Evolutionary conservation across 176 grass and related monocot genomes (phyloP), one percentile per base, ranked within the genome.

Genomic region (Aegilops umbellulata): DNA sequence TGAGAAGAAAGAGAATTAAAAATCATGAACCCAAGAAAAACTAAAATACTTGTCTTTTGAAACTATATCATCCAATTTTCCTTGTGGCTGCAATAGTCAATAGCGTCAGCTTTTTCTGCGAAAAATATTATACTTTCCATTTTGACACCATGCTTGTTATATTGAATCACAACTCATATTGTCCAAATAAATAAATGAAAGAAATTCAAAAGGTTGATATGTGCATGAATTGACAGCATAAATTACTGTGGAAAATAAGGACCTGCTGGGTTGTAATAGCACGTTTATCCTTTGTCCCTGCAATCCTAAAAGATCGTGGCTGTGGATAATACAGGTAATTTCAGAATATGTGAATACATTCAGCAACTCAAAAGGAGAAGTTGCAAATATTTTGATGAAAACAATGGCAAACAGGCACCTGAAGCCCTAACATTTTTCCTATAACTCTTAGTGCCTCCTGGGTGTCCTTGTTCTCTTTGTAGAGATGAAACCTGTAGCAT

Each of bases 271-370:
- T 98, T 82, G 95, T 90, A 80, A 98, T 79, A 60, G 95, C 86
- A 49, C 93, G 90, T 73, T 98, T 98, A 94, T 98, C 95, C 76
- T 98, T 98, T 82, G 95, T 98, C 70, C 93, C 95, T 23, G 93
- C 90, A 91, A 98, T 94, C 25, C 93, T 91, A 94, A 98, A 98
- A 25, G 91, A 90, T 6, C 89, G 86, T 82, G 89, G 86, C 93
- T 98, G 88, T 86, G 66, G 80, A 91, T 83, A 87, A 41, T 24
- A 84, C 83, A 31, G 79, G 80, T 69, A 88, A 76, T 85, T 30
- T 84, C 64, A 31, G 49, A 55, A 83, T 25, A 7, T 60, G 42
- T 86, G 57, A 65, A 55, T 67, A 17, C 82, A 82, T 86, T 65
- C 15, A 83, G 65, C 20, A 57, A 74, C 27, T 49, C 41, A 83